Evolutionary conservation across 2,329 filamentous ascomycete genomes (phyloP).

Genomic region (Phialophora chinensis): DNA sequence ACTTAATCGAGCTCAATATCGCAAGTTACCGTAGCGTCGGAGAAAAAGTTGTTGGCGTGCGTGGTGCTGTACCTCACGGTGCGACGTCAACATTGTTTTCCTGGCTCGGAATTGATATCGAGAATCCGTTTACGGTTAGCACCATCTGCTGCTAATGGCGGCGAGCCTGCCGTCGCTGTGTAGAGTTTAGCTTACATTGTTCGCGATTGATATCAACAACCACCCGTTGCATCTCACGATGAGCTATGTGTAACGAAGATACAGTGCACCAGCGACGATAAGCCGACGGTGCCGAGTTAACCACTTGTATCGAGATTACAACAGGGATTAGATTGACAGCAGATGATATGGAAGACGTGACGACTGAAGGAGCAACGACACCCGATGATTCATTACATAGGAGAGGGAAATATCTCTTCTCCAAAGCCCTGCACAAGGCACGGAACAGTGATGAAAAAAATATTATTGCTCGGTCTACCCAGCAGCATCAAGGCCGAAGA

Average conservation of each 20-base stretch:
- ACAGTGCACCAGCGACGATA: not conserved
- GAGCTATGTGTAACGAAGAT: not conserved
- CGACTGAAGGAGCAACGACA: not conserved
- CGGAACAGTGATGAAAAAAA: conserved; percentile 9
- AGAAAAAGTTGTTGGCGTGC: not conserved
- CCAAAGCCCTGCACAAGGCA: conserved; percentile 13
- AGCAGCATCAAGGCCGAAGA: not conserved
- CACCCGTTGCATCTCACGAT: not conserved
- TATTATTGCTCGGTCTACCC: not conserved
- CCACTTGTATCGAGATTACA: not conserved
- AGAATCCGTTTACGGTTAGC: conserved; percentile 4
- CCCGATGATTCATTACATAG: not conserved
- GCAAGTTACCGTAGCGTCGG: not conserved
- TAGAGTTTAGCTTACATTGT: not conserved
- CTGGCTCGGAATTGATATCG: not conserved
- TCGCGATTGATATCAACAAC: not conserved
- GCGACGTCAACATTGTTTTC: not conserved
- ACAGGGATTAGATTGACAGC: not conserved
- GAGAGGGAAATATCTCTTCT: not conserved
- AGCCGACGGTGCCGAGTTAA: not conserved
- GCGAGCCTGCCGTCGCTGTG: not conserved
- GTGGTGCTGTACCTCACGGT: not conserved
- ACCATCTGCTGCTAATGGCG: not conserved
- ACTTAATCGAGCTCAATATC: not conserved
- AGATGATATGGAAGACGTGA: no score